Percentiles rank a stretch among this genome's conserved stretches.
Conservation (phyloP, 345 rosid genomes). For the Tarenaya hassleriana region DNA sequence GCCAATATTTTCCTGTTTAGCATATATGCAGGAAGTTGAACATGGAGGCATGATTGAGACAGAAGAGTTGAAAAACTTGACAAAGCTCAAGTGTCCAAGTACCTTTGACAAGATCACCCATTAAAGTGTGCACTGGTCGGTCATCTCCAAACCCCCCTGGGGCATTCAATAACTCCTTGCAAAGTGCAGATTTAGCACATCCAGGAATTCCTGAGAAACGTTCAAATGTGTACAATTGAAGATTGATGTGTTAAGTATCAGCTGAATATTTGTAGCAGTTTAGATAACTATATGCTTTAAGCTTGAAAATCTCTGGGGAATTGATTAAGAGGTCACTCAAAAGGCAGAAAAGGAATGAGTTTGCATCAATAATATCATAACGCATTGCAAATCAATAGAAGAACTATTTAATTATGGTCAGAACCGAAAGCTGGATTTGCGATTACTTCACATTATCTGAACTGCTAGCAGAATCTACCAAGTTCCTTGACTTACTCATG, state of each 20-base stretch:
- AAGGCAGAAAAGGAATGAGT: background rate
- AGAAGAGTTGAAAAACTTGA: conserved; percentile 15
- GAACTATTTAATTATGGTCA: conserved; percentile 9
- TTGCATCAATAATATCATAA: background rate
- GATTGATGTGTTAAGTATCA: no score
- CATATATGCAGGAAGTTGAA: conserved; percentile 1
- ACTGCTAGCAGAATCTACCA: conserved; percentile 1
- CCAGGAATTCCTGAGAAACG: conserved; percentile 81
- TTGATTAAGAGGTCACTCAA: background rate
- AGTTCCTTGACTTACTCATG: background rate
- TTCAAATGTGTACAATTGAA: background rate
- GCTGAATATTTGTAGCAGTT: background rate
- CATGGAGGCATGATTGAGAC: conserved; percentile 11
- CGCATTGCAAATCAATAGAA: no score
- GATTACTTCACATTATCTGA: background rate
- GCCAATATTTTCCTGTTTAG: conserved; percentile 78
- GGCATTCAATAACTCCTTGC: conserved; percentile 68
- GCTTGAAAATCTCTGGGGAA: no score
- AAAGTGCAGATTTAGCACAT: conserved; percentile 94
- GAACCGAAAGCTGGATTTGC: background rate
- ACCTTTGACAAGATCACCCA: conserved; percentile 98
- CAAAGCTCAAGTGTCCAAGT: conserved; percentile 16
- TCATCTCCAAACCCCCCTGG: conserved; percentile 78
- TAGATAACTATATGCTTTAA: background rate
- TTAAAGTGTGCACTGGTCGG: conserved; percentile 72